These are phyloP conservation scores for Trichoderma polysporum DNA, from an alignment of 2,329 filamentous ascomycete species.

Conservation along the genomic window DNA sequence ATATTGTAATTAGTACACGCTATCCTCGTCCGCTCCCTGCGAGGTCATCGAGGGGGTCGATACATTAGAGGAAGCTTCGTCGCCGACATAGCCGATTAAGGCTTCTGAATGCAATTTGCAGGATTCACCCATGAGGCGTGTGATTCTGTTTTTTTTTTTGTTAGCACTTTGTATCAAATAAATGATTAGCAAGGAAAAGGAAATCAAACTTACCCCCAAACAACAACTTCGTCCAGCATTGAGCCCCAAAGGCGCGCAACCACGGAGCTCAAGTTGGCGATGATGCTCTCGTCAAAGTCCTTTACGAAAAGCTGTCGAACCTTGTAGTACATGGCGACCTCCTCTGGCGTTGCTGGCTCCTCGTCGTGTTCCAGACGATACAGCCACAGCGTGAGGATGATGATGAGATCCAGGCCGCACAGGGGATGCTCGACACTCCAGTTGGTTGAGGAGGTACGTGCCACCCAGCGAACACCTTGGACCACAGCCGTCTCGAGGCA, in stretches of 20 bases:
- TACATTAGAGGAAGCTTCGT: conserved; percentile 68
- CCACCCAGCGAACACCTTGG: conserved; percentile 95
- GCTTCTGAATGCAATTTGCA: conserved; percentile 97
- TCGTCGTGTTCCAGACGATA: conserved; percentile 99
- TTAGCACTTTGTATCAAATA: conserved; percentile 23
- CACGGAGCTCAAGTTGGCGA: conserved; percentile 85
- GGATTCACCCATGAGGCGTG: conserved; percentile 94
- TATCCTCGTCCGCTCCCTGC: conserved; percentile 69
- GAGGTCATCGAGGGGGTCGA: conserved; percentile 72
- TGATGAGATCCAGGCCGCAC: conserved; percentile 94
- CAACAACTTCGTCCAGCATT: conserved; percentile 97
- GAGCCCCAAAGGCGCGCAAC: conserved; percentile 95
- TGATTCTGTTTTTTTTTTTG: conserved; percentile 63
- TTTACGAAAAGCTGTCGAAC: conserved; percentile 87
- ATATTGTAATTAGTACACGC: conserved; percentile 63
- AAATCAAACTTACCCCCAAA: conserved; percentile 91
- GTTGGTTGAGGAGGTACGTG: conserved; percentile 95
- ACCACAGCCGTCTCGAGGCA: conserved; percentile 94
- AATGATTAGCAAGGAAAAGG: neutral
- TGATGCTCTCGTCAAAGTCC: conserved; percentile 79
- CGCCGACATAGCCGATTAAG: conserved; percentile 90
- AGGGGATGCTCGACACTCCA: conserved; percentile 99
- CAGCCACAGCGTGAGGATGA: conserved; percentile 95
- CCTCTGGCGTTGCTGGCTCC: conserved; percentile 81
- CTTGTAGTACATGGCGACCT: conserved; percentile 88